Evolutionary conservation across 805 yeast genomes (phyloP).

Genomic region (Kazachstania kunashirensis): DNA sequence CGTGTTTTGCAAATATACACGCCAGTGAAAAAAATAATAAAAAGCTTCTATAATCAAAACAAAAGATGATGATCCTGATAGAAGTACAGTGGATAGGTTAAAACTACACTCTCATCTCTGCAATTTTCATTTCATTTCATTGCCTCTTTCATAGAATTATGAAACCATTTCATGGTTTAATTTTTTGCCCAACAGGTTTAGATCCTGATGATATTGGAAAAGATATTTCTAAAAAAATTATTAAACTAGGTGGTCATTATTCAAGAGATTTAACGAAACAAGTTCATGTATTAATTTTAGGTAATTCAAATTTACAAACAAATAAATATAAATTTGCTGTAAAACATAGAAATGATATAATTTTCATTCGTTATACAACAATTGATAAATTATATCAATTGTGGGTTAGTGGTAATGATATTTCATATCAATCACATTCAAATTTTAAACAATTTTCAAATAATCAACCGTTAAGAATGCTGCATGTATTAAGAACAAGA

Average conservation of each 20-base stretch:
- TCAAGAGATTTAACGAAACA: conserved; percentile 51
- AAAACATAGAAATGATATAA: conserved; percentile 22
- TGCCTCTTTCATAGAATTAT: no score
- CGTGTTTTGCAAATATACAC: no score
- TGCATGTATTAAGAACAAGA: conserved; percentile 11
- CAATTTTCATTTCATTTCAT: no score
- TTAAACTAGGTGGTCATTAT: conserved; percentile 50
- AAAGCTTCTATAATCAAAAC: no score
- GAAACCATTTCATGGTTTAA: conserved; percentile 36
- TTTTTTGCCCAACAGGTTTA: conserved; percentile 53
- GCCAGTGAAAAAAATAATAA: no score
- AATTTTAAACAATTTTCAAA: conserved; percentile 1
- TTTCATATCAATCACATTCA: conserved; percentile 9
- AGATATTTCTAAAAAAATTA: conserved; percentile 37
- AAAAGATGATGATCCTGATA: no score
- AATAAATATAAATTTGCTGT: conserved; percentile 24
- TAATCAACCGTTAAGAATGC: conserved; percentile 8
- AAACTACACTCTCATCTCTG: no score
- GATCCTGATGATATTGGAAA: conserved; percentile 30
- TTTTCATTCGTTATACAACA: conserved; percentile 13
- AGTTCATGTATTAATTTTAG: conserved; percentile 51
- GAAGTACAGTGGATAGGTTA: no score
- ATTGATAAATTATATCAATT: conserved; percentile 21
- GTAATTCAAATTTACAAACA: conserved; percentile 32
- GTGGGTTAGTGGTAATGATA: conserved; percentile 27